Evolutionary conservation across 495 filamentous ascomycete genomes (phyloP).

Genomic region (Penicillium paxilli): DNA sequence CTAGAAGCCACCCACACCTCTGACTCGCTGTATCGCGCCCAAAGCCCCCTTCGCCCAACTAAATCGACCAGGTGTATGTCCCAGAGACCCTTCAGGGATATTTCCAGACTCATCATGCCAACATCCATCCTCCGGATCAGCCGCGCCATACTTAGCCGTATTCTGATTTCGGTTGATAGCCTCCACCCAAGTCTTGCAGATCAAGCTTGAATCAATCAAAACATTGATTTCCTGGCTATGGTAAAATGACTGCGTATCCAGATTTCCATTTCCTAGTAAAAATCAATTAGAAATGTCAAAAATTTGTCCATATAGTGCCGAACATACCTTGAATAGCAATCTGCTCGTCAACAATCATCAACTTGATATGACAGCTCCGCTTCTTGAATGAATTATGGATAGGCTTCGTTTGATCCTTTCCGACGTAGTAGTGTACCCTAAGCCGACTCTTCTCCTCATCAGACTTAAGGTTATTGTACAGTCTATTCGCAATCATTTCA

Average conservation of each 20-base stretch:
- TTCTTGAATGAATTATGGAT: slow-evolving; percentile 61
- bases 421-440: slow-evolving; percentile 66
- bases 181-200: slow-evolving; percentile 65
- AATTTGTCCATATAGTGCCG: not conserved
- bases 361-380: slow-evolving; percentile 71
- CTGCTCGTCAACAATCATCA: slow-evolving; percentile 69
- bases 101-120: slow-evolving; percentile 55
- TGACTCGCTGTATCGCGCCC: slow-evolving; percentile 61
- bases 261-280: slow-evolving; percentile 65
- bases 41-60: slow-evolving; percentile 62
- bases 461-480: slow-evolving; percentile 52
- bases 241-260: slow-evolving; percentile 80
- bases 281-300: not conserved
- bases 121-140: slow-evolving; percentile 52
- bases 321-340: slow-evolving; percentile 58
- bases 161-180: slow-evolving; percentile 69
- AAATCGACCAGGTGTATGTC: slow-evolving; percentile 58
- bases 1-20: slow-evolving; percentile 60
- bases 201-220: slow-evolving; percentile 59
- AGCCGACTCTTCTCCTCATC: slow-evolving; percentile 47
- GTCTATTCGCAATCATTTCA: slow-evolving; percentile 60
- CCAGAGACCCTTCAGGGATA: slow-evolving; percentile 58
- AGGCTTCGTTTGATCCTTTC: slow-evolving; percentile 66
- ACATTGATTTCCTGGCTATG: slow-evolving; percentile 77
- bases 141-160: slow-evolving; percentile 60